Conservation (phyloP, 2,329 filamentous ascomycete genomes). For the Diaporthe sp. region DNA sequence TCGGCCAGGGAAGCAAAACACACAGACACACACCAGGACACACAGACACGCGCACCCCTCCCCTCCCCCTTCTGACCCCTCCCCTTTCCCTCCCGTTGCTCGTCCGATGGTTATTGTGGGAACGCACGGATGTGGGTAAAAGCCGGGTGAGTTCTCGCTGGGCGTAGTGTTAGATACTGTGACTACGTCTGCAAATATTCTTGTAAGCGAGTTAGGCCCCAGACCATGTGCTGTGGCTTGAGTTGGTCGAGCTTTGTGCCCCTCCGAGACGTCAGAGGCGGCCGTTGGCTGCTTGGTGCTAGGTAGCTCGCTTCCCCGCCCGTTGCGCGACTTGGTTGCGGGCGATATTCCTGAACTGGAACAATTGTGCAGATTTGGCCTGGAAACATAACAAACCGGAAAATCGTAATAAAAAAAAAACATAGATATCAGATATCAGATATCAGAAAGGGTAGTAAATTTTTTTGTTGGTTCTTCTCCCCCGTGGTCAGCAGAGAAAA, state of each 20-base stretch:
- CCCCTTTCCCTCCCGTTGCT: neutral
- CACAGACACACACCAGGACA: neutral
- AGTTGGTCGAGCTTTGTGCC: neutral
- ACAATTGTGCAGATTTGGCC: neutral
- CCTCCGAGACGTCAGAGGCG: constrained; percentile 1
- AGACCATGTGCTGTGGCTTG: neutral
- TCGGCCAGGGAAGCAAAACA: neutral
- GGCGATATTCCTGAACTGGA: constrained; percentile 16
- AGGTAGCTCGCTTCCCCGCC: neutral
- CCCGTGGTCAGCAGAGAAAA: constrained; percentile 3
- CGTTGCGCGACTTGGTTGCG: constrained; percentile 2
- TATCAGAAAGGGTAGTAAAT: neutral
- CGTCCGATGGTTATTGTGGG: constrained; percentile 18
- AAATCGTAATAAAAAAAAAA: neutral
- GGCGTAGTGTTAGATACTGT: neutral
- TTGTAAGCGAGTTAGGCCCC: neutral
- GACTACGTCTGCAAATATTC: neutral
- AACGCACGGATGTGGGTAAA: constrained; percentile 8
- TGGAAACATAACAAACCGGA: neutral
- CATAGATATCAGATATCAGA: constrained; percentile 7
- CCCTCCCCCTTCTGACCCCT: neutral
- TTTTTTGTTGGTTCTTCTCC: neutral
- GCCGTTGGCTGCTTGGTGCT: neutral
- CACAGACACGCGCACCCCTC: neutral
- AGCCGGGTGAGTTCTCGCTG: neutral